These are phyloP conservation scores for Pseudisothecium myosuroides DNA, from an alignment of 225 moss, liverwort and hornwort species.

Conservation along the genomic window DNA sequence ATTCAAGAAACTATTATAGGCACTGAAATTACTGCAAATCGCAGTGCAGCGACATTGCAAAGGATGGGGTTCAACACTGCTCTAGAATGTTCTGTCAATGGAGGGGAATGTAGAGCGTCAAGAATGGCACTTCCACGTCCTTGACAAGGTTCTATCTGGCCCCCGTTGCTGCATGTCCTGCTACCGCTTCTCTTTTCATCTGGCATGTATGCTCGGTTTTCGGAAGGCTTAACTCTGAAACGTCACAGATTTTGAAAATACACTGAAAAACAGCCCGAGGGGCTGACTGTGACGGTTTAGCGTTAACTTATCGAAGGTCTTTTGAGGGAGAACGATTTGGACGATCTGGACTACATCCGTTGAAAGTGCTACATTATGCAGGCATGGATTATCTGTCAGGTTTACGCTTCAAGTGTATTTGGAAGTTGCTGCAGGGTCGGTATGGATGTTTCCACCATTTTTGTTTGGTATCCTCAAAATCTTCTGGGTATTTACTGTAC, in stretches of 20 bases:
- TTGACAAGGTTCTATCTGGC: neutral
- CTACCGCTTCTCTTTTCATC: neutral
- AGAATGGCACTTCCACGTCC: neutral
- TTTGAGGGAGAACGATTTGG: neutral
- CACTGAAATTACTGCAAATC: neutral
- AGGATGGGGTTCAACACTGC: neutral
- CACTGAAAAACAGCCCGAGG: too few relatives aligned
- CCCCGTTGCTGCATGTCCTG: neutral
- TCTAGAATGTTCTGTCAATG: neutral
- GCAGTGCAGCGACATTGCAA: neutral
- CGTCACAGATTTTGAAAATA: neutral
- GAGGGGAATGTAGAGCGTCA: neutral
- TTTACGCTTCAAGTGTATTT: neutral
- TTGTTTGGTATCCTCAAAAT: neutral
- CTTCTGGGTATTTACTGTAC: neutral
- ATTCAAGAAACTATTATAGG: neutral
- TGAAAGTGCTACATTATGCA: neutral
- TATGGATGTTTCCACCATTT: neutral
- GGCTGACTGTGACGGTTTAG: neutral
- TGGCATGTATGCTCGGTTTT: neutral
- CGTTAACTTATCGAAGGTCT: neutral
- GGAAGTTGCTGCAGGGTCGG: neutral
- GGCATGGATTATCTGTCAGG: neutral
- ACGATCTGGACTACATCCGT: neutral
- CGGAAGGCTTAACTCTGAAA: neutral